phyloP scores from a whole-genome alignment of 768 basidiomycete genomes.

The Naganishia antarctica region DNA sequence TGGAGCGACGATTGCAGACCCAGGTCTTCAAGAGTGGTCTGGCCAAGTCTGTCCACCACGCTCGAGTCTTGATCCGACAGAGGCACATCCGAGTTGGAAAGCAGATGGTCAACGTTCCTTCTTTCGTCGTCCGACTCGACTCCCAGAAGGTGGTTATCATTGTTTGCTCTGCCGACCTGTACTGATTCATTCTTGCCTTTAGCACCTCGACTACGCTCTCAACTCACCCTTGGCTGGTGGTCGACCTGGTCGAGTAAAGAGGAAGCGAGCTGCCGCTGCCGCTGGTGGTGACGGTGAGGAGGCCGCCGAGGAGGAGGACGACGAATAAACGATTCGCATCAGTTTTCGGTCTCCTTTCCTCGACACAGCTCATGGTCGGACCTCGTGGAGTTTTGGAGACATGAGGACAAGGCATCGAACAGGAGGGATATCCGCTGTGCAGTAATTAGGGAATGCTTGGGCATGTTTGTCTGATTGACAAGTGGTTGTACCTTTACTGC shows the following conservation, averaged over 20 bases:
- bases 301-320: slow-evolving; percentile 86
- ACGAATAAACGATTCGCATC: slow-evolving; percentile 48
- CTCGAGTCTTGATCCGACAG: slow-evolving; percentile 94
- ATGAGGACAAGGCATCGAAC: not conserved
- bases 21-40: slow-evolving; percentile 97
- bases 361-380: not conserved
- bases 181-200: not conserved
- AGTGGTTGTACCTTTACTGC: slow-evolving; percentile 18
- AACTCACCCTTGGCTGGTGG: slow-evolving; percentile 96
- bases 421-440: not conserved
- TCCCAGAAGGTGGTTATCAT: slow-evolving; percentile 68
- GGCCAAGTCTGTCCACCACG: slow-evolving; percentile 98
- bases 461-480: slow-evolving; percentile 17
- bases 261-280: slow-evolving; percentile 91
- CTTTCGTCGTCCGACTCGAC: slow-evolving; percentile 97
- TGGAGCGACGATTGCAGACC: slow-evolving; percentile 97
- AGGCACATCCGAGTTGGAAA: slow-evolving; percentile 99
- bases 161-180: not conserved
- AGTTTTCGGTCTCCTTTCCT: not conserved
- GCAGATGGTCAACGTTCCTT: slow-evolving; percentile 98
- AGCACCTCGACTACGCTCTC: slow-evolving; percentile 97
- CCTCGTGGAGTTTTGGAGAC: slow-evolving; percentile 1
- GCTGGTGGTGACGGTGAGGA: slow-evolving; percentile 85
- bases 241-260: slow-evolving; percentile 82
- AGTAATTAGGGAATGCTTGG: not conserved